Conservation (phyloP, 345 rosid genomes). For the Citrus sp. region DNA sequence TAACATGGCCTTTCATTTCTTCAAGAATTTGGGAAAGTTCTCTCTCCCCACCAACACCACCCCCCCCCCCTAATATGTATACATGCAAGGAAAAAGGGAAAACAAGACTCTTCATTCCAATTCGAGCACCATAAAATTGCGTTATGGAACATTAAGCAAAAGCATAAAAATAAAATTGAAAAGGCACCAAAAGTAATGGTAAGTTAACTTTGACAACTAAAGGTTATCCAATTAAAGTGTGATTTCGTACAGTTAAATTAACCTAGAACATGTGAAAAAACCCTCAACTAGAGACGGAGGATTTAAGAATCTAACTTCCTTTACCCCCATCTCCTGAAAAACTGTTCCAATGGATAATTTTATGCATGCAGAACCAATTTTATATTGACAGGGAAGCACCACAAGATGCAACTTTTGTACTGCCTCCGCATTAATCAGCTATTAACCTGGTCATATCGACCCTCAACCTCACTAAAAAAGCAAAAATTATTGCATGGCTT, state of each 20-base stretch:
- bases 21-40: background rate
- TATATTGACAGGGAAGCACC: background rate
- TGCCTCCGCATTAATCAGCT: background rate
- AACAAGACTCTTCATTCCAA: background rate
- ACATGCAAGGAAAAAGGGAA: background rate
- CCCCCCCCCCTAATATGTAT: too few relatives aligned
- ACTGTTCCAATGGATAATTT: background rate
- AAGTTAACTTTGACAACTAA: background rate
- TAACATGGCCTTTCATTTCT: background rate
- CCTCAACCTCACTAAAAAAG: background rate
- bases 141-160: background rate
- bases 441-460: background rate
- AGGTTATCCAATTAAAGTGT: background rate
- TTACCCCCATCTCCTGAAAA: background rate
- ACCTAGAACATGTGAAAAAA: background rate
- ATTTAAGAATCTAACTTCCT: slow-evolving; percentile 3
- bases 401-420: background rate
- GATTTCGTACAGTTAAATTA: background rate
- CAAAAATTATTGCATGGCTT: slow-evolving; percentile 16
- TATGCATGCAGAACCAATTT: background rate
- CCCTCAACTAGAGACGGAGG: background rate
- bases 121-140: background rate
- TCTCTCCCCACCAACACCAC: too few relatives aligned
- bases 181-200: background rate
- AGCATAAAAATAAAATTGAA: background rate